Percentiles rank a stretch among this genome's conserved stretches.
Conservation (phyloP, 345 rosid genomes). For the Kernera saxatilis region DNA sequence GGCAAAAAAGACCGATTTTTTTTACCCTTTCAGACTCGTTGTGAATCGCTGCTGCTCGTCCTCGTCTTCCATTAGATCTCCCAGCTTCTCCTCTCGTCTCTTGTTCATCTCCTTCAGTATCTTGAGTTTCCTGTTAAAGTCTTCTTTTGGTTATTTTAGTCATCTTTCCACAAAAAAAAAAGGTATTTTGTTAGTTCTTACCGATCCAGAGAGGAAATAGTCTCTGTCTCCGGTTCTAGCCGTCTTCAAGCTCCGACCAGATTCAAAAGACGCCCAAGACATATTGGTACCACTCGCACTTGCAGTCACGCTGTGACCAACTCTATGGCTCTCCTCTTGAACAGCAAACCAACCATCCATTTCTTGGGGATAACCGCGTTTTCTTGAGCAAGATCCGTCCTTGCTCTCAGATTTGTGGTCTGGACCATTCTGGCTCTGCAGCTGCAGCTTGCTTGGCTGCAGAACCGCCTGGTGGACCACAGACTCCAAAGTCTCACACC, state of each 20-base stretch:
- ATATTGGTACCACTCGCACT: slow-evolving; percentile 30
- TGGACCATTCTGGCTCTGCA: background rate
- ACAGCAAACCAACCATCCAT: slow-evolving; percentile 14
- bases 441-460: slow-evolving; percentile 14
- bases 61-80: slow-evolving; percentile 40
- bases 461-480: slow-evolving; percentile 48
- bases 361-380: slow-evolving; percentile 25
- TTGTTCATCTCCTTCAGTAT: slow-evolving; percentile 44
- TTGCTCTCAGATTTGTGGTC: slow-evolving; percentile 1
- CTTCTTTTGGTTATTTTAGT: background rate
- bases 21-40: slow-evolving; percentile 60
- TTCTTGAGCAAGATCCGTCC: slow-evolving; percentile 28
- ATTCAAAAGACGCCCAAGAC: slow-evolving; percentile 43
- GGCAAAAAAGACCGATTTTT: background rate
- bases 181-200: slow-evolving; percentile 12
- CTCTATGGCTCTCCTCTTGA: slow-evolving; percentile 29
- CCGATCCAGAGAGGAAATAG: slow-evolving; percentile 46
- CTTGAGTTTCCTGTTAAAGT: slow-evolving; percentile 31
- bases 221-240: slow-evolving; percentile 44
- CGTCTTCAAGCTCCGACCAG: slow-evolving; percentile 38
- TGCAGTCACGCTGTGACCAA: slow-evolving; percentile 30
- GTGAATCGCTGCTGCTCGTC: slow-evolving; percentile 45
- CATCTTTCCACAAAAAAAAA: background rate
- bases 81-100: slow-evolving; percentile 36
- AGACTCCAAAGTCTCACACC: slow-evolving; percentile 43